A percentile compares a stretch with the other conserved stretches of the same genome.
These are phyloP conservation scores for Phascolomyces articulosus DNA, from an alignment of 371 early-diverging fungal species.

Conservation along the genomic window DNA sequence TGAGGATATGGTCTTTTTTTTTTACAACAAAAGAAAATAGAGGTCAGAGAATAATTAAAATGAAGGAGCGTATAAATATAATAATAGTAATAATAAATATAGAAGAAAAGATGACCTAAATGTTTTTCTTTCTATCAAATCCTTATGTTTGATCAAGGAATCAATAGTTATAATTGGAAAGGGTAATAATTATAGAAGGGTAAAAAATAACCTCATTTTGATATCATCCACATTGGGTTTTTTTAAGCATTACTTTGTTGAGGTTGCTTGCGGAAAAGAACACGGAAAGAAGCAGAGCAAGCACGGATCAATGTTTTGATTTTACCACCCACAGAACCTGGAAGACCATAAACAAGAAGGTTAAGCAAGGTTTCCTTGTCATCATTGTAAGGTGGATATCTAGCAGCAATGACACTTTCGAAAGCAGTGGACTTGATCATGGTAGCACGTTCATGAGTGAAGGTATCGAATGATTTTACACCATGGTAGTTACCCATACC, in stretches of 20 bases:
- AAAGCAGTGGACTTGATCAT: conserved; percentile 54
- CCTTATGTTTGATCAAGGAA: too few relatives aligned
- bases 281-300: conserved; percentile 16
- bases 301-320: conserved; percentile 24
- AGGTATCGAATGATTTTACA: conserved; percentile 72
- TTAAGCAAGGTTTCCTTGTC: conserved; percentile 32
- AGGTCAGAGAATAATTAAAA: background rate
- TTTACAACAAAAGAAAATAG: background rate
- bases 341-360: conserved; percentile 19
- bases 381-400: conserved; percentile 55
- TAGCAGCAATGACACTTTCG: conserved; percentile 45
- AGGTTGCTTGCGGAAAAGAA: conserved; percentile 13
- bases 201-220: background rate
- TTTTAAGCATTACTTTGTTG: conserved; percentile 9
- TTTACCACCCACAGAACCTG: conserved; percentile 31
- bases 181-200: too few relatives aligned
- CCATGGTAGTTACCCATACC: conserved; percentile 90
- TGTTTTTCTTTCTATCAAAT: too few relatives aligned
- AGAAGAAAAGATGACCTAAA: background rate
- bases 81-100: background rate
- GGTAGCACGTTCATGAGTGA: conserved; percentile 67
- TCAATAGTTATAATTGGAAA: too few relatives aligned
- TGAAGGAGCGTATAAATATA: background rate
- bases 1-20: background rate
- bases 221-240: background rate